Evolutionary conservation across 345 rosid genomes (phyloP).

Genomic region (Cardiospermum halicacabum): DNA sequence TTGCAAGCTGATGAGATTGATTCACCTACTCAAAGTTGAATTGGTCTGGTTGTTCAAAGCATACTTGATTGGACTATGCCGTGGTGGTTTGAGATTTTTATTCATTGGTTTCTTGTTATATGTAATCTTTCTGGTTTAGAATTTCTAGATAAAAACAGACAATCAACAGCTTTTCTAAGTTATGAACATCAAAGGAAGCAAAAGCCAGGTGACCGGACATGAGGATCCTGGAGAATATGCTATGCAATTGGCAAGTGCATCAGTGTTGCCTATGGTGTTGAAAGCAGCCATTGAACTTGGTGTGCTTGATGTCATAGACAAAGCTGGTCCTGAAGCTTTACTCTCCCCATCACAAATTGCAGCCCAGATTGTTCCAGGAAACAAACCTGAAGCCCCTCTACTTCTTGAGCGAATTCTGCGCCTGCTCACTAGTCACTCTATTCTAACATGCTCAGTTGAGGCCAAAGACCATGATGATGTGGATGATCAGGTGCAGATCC

Average conservation of each 20-base stretch:
- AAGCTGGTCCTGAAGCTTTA: conserved; percentile 29
- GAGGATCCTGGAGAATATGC: conserved; percentile 20
- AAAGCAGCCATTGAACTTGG: conserved; percentile 34
- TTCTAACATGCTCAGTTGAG: conserved; percentile 21
- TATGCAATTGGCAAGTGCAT: conserved; percentile 33
- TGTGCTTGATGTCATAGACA: conserved; percentile 28
- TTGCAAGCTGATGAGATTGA: not conserved
- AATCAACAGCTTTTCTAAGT: not conserved
- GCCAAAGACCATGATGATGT: not conserved
- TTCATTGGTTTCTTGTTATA: too few species aligned
- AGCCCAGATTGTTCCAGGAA: conserved; percentile 16
- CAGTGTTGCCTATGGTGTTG: conserved; percentile 37
- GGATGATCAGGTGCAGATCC: conserved; percentile 3
- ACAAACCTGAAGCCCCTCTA: conserved; percentile 17
- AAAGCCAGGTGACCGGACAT: not conserved
- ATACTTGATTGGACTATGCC: not conserved
- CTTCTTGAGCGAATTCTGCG: conserved; percentile 35
- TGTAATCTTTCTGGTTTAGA: not conserved
- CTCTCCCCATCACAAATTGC: conserved; percentile 34
- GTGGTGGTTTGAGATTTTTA: not conserved
- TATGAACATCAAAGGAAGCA: conserved; percentile 4
- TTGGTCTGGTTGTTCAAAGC: not conserved
- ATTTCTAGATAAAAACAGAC: not conserved
- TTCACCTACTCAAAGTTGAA: not conserved
- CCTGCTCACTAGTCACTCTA: conserved; percentile 36